Percentiles rank a stretch among this genome's conserved stretches.
Evolutionary conservation across 116 monocot species (phyloP).

Genomic region (Trichopus zeylanicus): DNA sequence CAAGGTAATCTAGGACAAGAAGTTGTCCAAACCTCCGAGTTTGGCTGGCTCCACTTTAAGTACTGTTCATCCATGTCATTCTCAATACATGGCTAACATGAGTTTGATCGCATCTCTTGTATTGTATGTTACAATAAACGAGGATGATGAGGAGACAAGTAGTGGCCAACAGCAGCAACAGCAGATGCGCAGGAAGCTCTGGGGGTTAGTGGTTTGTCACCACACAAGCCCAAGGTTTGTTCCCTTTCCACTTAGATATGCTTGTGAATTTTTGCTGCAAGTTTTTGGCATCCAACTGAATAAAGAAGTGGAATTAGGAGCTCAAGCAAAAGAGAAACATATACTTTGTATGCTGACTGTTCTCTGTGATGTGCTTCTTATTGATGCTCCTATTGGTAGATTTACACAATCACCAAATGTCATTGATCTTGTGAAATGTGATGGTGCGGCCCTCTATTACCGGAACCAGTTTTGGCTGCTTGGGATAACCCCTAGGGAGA

Average conservation of each 20-base stretch:
- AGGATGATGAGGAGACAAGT: slow-evolving; percentile 29
- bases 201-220: slow-evolving; percentile 95
- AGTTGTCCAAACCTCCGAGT: slow-evolving; percentile 39
- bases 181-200: slow-evolving; percentile 56
- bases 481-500: slow-evolving; percentile 48
- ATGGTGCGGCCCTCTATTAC: slow-evolving; percentile 77
- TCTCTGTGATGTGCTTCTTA: slow-evolving; percentile 89
- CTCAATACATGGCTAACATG: slow-evolving; percentile 96
- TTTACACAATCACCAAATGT: slow-evolving; percentile 77
- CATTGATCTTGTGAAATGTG: slow-evolving; percentile 87
- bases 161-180: slow-evolving; percentile 27
- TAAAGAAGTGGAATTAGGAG: slow-evolving; percentile 76
- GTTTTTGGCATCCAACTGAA: slow-evolving; percentile 81
- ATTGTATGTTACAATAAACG: slow-evolving; percentile 69
- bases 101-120: slow-evolving; percentile 85
- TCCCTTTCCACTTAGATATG: slow-evolving; percentile 88
- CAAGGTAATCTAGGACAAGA: slow-evolving; percentile 64
- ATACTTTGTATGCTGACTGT: slow-evolving; percentile 67
- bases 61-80: slow-evolving; percentile 82
- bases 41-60: slow-evolving; percentile 76
- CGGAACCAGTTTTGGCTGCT: slow-evolving; percentile 57
- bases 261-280: slow-evolving; percentile 88
- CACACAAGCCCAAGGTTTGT: slow-evolving; percentile 64
- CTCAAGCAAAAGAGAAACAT: slow-evolving; percentile 74
- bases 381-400: slow-evolving; percentile 78